A percentile compares a stretch with the other conserved stretches of the same genome.
phyloP scores from a whole-genome alignment of 1,284 basidiomycete species.

The Tilletia setariae region DNA sequence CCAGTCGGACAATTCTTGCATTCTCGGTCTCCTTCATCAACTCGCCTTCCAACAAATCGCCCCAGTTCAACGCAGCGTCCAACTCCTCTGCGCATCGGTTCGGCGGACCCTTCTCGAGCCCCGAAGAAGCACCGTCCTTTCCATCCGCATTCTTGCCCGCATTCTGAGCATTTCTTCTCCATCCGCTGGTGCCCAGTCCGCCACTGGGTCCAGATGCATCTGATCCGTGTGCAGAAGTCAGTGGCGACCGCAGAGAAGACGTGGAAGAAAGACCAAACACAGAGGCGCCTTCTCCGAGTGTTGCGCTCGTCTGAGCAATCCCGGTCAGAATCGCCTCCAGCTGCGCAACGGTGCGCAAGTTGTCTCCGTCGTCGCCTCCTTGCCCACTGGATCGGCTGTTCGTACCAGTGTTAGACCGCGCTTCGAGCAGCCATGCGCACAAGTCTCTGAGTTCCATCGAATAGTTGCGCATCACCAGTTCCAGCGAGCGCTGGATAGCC shows the following conservation, averaged over 20 bases:
- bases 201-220: neutral
- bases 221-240: constrained; percentile 1
- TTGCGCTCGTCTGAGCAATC: neutral
- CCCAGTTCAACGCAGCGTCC: constrained; percentile 72
- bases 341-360: neutral
- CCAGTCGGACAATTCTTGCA: constrained; percentile 80
- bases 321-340: constrained; percentile 6
- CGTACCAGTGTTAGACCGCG: neutral
- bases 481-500: constrained; percentile 65
- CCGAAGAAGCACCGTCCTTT: constrained; percentile 68
- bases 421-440: constrained; percentile 68
- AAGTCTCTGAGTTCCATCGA: constrained; percentile 77
- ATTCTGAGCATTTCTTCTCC: constrained; percentile 13
- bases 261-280: neutral
- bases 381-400: neutral
- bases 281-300: neutral
- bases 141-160: constrained; percentile 64
- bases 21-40: constrained; percentile 93
- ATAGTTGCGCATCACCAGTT: constrained; percentile 71
- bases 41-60: constrained; percentile 78
- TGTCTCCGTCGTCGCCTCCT: neutral
- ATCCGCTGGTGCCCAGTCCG: constrained; percentile 3
- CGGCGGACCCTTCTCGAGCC: constrained; percentile 64
- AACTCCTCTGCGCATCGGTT: constrained; percentile 69
- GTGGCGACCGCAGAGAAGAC: constrained; percentile 4